Conservation (phyloP, 441 rosid genomes). For the Pelargonium cotyledonis region DNA sequence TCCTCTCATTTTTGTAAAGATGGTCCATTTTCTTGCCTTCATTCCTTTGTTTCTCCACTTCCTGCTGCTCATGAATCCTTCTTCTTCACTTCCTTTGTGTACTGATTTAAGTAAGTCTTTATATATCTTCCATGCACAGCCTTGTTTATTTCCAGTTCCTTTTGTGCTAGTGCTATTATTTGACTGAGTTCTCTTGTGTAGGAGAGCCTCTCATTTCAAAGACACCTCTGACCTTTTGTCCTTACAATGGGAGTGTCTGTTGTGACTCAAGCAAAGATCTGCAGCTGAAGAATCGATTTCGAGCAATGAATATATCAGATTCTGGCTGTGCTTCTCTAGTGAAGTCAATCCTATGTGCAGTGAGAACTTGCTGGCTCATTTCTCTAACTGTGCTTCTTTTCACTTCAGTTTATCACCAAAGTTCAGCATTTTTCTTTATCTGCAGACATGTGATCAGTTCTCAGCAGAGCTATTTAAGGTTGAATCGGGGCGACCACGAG, state of each 20-base stretch:
- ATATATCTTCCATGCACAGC: not conserved
- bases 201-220: not conserved
- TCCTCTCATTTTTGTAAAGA: not conserved
- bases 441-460: constrained; percentile 43
- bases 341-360: not conserved
- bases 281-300: constrained; percentile 1
- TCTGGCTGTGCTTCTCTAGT: not conserved
- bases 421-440: not conserved
- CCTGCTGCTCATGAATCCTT: not conserved
- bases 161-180: not conserved
- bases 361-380: not conserved
- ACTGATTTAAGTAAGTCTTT: not conserved
- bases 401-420: not conserved
- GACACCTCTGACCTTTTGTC: constrained; percentile 5
- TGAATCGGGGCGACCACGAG: constrained; percentile 20
- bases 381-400: not conserved
- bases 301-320: not conserved
- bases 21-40: not conserved
- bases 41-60: not conserved
- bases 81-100: not conserved
- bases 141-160: not conserved
- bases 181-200: not conserved
- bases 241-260: not conserved
- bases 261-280: not conserved
- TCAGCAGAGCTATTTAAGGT: constrained; percentile 31